These are phyloP conservation scores for Lepidopterella palustris DNA, from an alignment of 495 filamentous ascomycete species.

Conservation along the genomic window DNA sequence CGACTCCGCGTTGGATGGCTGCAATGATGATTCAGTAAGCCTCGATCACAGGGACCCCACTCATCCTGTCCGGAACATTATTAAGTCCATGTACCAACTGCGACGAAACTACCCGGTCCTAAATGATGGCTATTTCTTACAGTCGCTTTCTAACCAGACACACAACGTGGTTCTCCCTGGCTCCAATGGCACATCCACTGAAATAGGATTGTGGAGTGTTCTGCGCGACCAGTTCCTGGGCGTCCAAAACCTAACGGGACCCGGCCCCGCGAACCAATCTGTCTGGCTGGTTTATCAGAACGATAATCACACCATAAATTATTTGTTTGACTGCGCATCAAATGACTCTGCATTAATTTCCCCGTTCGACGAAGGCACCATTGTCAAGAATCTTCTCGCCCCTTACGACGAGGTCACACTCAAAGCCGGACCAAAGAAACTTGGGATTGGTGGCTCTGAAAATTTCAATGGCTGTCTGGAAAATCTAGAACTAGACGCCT, in stretches of 20 bases:
- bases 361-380: conserved; percentile 50
- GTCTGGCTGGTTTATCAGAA: conserved; percentile 68
- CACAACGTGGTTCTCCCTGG: conserved; percentile 47
- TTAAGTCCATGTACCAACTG: conserved; percentile 62
- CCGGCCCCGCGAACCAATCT: conserved; percentile 45
- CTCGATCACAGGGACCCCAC: conserved; percentile 67
- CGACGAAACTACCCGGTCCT: conserved; percentile 53
- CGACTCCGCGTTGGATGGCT: conserved; percentile 49
- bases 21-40: conserved; percentile 50
- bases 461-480: conserved; percentile 52
- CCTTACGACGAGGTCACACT: conserved; percentile 54
- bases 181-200: conserved; percentile 49
- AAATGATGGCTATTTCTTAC: conserved; percentile 56
- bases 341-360: conserved; percentile 47
- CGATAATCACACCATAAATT: conserved; percentile 47
- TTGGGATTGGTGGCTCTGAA: conserved; percentile 41
- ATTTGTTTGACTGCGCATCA: conserved; percentile 54
- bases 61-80: conserved; percentile 58
- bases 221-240: conserved; percentile 46
- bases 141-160: conserved; percentile 56
- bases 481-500: conserved; percentile 48
- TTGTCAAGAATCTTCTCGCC: conserved; percentile 60
- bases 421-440: conserved; percentile 19
- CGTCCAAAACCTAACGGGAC: conserved; percentile 47
- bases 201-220: conserved; percentile 64